Evolutionary conservation across 225 moss, liverwort and hornwort species (phyloP).

Genomic region (Neckera pumila): DNA sequence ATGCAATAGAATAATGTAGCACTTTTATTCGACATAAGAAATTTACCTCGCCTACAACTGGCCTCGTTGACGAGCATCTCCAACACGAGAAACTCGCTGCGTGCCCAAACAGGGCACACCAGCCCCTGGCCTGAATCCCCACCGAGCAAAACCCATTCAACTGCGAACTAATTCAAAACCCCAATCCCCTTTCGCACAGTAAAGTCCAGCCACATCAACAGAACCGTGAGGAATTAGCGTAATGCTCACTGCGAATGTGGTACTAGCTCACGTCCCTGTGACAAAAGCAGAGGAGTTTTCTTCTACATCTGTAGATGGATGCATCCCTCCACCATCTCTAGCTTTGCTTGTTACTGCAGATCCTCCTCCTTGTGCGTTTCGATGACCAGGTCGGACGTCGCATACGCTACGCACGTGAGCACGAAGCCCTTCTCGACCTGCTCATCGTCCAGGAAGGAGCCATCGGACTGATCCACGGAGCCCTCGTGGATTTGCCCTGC

Average conservation of each 20-base stretch:
- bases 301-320: neutral
- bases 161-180: neutral
- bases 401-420: conserved; percentile 40
- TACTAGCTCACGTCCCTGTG: neutral
- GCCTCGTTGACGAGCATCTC: neutral
- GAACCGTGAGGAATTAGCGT: neutral
- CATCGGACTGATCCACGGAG: conserved; percentile 35
- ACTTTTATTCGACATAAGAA: neutral
- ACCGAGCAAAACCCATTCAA: neutral
- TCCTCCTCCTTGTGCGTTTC: conserved; percentile 45
- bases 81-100: neutral
- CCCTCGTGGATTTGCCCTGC: conserved; percentile 21
- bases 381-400: conserved; percentile 38
- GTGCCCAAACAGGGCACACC: neutral
- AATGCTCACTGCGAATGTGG: neutral
- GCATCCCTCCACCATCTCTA: neutral
- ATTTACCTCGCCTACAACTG: neutral
- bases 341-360: neutral
- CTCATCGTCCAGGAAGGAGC: conserved; percentile 26
- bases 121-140: neutral
- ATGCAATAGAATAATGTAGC: too few species aligned
- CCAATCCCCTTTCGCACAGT: neutral
- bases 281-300: neutral
- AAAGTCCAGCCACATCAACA: neutral
- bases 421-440: conserved; percentile 13